These are phyloP conservation scores for Bullera alba DNA, from an alignment of 768 basidiomycete genomes.

Conservation along the genomic window DNA sequence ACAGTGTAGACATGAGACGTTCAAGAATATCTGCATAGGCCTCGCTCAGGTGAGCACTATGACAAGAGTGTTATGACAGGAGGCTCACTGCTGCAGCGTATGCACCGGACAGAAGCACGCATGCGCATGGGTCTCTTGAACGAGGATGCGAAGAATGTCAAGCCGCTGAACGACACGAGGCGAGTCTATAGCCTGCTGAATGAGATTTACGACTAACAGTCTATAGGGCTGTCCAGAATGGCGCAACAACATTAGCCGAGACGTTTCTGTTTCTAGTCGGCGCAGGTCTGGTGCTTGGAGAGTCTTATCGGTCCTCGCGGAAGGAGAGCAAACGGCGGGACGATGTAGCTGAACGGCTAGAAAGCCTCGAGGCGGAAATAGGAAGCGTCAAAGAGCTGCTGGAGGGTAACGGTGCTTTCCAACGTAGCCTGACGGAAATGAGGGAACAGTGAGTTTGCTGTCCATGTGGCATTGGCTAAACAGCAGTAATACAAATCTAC, in stretches of 20 bases:
- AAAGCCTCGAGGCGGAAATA: conserved; percentile 28
- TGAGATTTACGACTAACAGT: neutral
- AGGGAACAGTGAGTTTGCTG: conserved; percentile 25
- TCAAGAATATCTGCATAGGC: conserved; percentile 42
- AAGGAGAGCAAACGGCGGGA: conserved; percentile 39
- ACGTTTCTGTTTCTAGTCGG: conserved; percentile 43
- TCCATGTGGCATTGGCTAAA: neutral
- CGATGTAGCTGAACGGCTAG: conserved; percentile 31
- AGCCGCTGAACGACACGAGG: conserved; percentile 45
- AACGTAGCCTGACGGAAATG: conserved; percentile 12
- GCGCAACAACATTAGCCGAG: conserved; percentile 43
- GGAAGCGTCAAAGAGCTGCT: conserved; percentile 8
- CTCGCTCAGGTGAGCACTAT: conserved; percentile 39
- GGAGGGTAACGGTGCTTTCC: conserved; percentile 10
- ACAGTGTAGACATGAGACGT: conserved; percentile 35
- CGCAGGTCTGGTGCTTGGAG: conserved; percentile 39
- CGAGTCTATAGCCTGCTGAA: conserved; percentile 13
- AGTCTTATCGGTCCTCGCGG: conserved; percentile 29
- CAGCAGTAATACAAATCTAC: conserved; percentile 27
- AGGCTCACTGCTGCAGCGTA: conserved; percentile 26
- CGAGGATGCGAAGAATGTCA: conserved; percentile 38
- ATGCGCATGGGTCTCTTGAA: conserved; percentile 42
- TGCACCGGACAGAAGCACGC: conserved; percentile 43
- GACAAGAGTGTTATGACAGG: neutral
- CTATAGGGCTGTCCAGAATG: conserved; percentile 44